Conservation (phyloP, 148 eudicot genomes). For the Gaultheria prostrata region DNA sequence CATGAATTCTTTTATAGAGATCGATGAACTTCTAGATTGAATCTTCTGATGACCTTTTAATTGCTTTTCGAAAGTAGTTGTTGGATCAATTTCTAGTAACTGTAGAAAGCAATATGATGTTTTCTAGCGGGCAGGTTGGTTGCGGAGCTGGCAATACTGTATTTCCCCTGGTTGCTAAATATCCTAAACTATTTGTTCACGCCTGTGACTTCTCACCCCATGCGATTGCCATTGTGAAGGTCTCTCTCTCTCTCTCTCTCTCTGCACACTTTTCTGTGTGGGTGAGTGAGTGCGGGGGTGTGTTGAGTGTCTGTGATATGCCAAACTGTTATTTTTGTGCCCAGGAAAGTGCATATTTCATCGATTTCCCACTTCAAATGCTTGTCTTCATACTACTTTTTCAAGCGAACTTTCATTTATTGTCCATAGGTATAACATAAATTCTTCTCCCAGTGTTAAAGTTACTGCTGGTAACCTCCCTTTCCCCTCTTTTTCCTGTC, state of each 20-base stretch:
- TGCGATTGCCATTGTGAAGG: constrained; percentile 42
- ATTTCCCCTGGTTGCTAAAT: constrained; percentile 37
- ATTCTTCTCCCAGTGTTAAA: not conserved
- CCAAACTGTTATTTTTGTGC: not conserved
- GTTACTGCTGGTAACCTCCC: not conserved
- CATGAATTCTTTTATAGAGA: too few relatives aligned
- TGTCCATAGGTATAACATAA: not conserved
- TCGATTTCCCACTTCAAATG: not conserved
- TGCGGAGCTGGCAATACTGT: constrained; percentile 54
- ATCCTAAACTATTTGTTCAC: constrained; percentile 41
- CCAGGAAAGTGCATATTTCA: not conserved
- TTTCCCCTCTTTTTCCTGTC: not conserved
- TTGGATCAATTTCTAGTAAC: not conserved
- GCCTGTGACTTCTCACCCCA: constrained; percentile 48
- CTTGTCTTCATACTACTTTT: not conserved
- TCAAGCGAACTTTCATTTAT: not conserved
- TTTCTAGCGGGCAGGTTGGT: constrained; percentile 32
- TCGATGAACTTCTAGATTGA: not conserved
- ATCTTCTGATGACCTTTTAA: not conserved
- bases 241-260: constrained; percentile 12
- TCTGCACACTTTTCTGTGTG: not conserved
- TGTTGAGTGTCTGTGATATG: not conserved
- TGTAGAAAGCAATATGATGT: not conserved
- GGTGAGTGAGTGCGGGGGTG: not conserved
- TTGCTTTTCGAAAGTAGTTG: not conserved